These are phyloP conservation scores for Daedalea quercina DNA, from an alignment of 768 basidiomycete genomes.

Conservation along the genomic window DNA sequence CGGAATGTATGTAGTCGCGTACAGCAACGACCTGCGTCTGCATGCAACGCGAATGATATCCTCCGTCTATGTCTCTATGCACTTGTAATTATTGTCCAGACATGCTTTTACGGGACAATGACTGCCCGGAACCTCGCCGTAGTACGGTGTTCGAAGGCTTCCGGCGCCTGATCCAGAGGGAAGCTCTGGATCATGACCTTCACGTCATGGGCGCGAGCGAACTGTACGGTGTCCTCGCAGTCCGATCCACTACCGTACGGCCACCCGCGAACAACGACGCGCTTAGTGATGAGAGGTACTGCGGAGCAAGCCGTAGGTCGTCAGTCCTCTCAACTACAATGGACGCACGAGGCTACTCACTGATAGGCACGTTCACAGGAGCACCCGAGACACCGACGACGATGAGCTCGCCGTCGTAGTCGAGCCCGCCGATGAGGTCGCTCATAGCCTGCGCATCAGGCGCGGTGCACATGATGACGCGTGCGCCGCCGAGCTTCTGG, in stretches of 20 bases:
- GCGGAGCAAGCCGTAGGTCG: not conserved
- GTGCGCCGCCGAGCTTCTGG: slow-evolving; percentile 30
- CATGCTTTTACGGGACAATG: slow-evolving; percentile 12
- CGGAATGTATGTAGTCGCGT: too few species aligned
- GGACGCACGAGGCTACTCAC: slow-evolving; percentile 1
- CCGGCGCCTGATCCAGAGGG: slow-evolving; percentile 16
- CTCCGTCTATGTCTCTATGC: not conserved
- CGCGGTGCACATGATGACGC: slow-evolving; percentile 28
- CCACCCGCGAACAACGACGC: slow-evolving; percentile 18
- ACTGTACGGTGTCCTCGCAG: slow-evolving; percentile 13
- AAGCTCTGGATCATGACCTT: slow-evolving; percentile 17
- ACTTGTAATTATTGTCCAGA: not conserved
- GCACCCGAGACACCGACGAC: slow-evolving; percentile 9
- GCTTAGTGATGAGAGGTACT: slow-evolving; percentile 18
- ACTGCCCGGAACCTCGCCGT: slow-evolving; percentile 17
- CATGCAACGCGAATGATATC: too few species aligned
- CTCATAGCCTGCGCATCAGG: slow-evolving; percentile 15
- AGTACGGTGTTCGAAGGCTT: slow-evolving; percentile 16
- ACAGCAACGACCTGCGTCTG: too few species aligned
- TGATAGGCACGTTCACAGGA: slow-evolving; percentile 8
- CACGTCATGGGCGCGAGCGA: slow-evolving; percentile 11
- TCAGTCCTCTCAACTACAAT: not conserved
- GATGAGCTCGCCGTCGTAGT: slow-evolving; percentile 16
- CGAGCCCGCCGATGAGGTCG: slow-evolving; percentile 14
- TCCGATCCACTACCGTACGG: slow-evolving; percentile 13